These are phyloP conservation scores for Holtermanniella nyarrowii DNA, from an alignment of 768 basidiomycete genomes.

Conservation along the genomic window DNA sequence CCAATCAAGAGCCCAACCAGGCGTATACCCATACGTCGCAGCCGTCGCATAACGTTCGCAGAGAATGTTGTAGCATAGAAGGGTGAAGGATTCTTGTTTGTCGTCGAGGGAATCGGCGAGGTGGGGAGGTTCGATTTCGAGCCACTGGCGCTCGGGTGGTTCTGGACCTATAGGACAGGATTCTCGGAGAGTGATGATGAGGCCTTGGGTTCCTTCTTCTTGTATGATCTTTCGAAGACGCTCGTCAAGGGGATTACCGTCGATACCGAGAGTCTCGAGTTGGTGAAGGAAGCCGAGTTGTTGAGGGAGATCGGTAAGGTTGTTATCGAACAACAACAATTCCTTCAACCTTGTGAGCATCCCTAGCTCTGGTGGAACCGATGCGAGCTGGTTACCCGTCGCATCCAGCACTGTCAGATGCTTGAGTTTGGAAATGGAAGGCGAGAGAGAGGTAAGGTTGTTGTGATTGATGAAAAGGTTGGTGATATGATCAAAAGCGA, in stretches of 20 bases:
- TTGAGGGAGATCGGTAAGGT: slow-evolving; percentile 67
- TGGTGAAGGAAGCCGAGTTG: slow-evolving; percentile 87
- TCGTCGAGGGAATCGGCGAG: slow-evolving; percentile 47
- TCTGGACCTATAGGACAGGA: slow-evolving; percentile 69
- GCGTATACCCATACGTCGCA: slow-evolving; percentile 87
- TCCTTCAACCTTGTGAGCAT: slow-evolving; percentile 84
- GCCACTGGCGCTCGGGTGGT: slow-evolving; percentile 75
- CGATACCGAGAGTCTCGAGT: slow-evolving; percentile 83
- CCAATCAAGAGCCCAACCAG: slow-evolving; percentile 93
- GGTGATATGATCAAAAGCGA: slow-evolving; percentile 83
- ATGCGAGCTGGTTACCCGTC: slow-evolving; percentile 70
- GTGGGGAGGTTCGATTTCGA: slow-evolving; percentile 41
- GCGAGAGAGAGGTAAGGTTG: slow-evolving; percentile 62
- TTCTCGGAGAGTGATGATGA: slow-evolving; percentile 87
- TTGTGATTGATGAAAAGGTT: slow-evolving; percentile 97
- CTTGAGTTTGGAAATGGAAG: slow-evolving; percentile 69
- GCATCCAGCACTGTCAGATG: slow-evolving; percentile 84
- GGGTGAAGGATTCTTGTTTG: slow-evolving; percentile 59
- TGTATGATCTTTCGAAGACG: slow-evolving; percentile 69
- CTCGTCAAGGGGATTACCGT: slow-evolving; percentile 88
- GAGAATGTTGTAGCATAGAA: slow-evolving; percentile 87
- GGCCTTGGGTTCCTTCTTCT: slow-evolving; percentile 83
- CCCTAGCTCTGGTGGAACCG: slow-evolving; percentile 77
- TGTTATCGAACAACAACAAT: slow-evolving; percentile 90
- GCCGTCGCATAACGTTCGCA: slow-evolving; percentile 84